Evolutionary conservation across 1,284 basidiomycete genomes (phyloP).

Genomic region (Ceratobasidium papillatum): DNA sequence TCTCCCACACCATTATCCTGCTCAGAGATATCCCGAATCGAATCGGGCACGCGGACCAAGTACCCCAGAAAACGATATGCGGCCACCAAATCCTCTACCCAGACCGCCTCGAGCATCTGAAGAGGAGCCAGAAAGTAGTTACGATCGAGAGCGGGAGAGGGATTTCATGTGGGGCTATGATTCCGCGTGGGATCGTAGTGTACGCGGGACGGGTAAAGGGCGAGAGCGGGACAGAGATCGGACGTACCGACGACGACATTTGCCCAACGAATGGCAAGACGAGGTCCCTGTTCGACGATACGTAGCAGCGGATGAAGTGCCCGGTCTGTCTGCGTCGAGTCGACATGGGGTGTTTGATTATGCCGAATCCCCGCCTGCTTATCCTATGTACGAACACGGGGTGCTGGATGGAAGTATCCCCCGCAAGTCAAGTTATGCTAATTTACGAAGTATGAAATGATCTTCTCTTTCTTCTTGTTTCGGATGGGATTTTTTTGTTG

Average conservation of each 20-base stretch:
- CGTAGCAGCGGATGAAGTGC: constrained; percentile 30
- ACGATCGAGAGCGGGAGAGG: background rate
- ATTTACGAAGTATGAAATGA: constrained; percentile 39
- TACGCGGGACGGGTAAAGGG: constrained; percentile 25
- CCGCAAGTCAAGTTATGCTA: constrained; percentile 30
- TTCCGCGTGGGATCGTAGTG: constrained; percentile 25
- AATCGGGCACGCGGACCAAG: background rate
- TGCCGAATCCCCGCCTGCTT: constrained; percentile 29
- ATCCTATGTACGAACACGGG: constrained; percentile 39
- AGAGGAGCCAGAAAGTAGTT: constrained; percentile 10
- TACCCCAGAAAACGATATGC: background rate
- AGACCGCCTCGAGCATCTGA: constrained; percentile 1
- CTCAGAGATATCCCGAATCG: background rate
- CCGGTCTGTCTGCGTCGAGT: constrained; percentile 29
- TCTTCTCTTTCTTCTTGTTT: constrained; percentile 3
- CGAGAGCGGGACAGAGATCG: constrained; percentile 29
- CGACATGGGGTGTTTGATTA: constrained; percentile 24
- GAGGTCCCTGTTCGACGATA: constrained; percentile 17
- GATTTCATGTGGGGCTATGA: constrained; percentile 30
- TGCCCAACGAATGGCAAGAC: constrained; percentile 33
- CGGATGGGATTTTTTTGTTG: constrained; percentile 19
- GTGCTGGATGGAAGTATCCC: constrained; percentile 11
- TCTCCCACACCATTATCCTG: background rate
- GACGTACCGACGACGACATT: background rate
- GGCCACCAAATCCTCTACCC: background rate